Percentiles rank a stretch among this genome's conserved stretches.
Conservation (phyloP, 2,329 filamentous ascomycete genomes). For the Metarhizium guizhouense region DNA sequence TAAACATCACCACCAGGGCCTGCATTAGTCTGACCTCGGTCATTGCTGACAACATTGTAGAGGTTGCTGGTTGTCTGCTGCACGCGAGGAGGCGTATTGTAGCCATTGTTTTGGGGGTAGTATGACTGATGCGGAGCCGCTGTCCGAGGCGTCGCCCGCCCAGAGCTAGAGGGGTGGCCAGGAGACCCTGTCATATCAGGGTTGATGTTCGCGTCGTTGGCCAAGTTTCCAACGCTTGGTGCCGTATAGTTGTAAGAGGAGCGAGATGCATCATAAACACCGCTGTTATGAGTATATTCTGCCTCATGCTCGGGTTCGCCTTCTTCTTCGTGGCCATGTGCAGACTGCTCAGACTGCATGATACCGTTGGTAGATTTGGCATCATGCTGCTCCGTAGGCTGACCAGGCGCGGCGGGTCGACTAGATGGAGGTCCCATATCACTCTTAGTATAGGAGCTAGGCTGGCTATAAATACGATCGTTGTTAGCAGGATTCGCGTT, state of each 20-base stretch:
- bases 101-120: conserved; percentile 60
- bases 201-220: conserved; percentile 69
- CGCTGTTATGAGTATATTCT: conserved; percentile 81
- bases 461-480: conserved; percentile 60
- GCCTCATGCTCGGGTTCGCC: conserved; percentile 67
- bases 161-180: conserved; percentile 68
- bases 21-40: conserved; percentile 53
- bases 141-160: conserved; percentile 77
- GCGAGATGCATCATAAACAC: conserved; percentile 63
- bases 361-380: conserved; percentile 59
- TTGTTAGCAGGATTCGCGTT: conserved; percentile 51
- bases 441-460: conserved; percentile 63
- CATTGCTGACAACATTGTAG: conserved; percentile 83
- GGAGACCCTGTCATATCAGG: conserved; percentile 79
- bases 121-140: conserved; percentile 62
- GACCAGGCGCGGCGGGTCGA: conserved; percentile 47
- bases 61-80: conserved; percentile 66
- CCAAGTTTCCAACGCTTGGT: conserved; percentile 54
- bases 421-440: conserved; percentile 79
- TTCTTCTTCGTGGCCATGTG: conserved; percentile 54
- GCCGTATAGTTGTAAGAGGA: conserved; percentile 71
- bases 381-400: conserved; percentile 53
- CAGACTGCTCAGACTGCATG: conserved; percentile 41
- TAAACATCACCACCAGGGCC: conserved; percentile 60
- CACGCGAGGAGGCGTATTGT: conserved; percentile 70